Percentiles rank a stretch among this genome's conserved stretches.
Evolutionary conservation across 345 rosid genomes (phyloP).

Genomic region (Arabidopsis arenosa): DNA sequence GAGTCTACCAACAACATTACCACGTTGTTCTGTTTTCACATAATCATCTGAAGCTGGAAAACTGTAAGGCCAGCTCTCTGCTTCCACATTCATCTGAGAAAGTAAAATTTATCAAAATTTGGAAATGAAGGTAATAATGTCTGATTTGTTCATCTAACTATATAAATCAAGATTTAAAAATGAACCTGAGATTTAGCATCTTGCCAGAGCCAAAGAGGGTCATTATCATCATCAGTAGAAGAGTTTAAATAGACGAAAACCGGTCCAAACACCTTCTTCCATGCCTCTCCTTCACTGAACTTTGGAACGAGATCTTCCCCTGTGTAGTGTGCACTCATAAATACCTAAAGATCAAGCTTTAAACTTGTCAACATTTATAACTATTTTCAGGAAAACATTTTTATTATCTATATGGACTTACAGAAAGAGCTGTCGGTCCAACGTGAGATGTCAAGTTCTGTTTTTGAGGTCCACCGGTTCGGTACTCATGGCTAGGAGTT

Average conservation of each 20-base stretch:
- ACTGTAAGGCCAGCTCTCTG: slow-evolving; percentile 83
- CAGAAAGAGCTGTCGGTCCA: slow-evolving; percentile 84
- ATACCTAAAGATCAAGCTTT: slow-evolving; percentile 54
- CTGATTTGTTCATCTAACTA: not conserved
- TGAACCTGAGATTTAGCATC: slow-evolving; percentile 85
- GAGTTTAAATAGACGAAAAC: slow-evolving; percentile 85
- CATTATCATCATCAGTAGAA: slow-evolving; percentile 52
- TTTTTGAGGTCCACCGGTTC: slow-evolving; percentile 80
- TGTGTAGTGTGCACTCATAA: slow-evolving; percentile 79
- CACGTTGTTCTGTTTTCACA: slow-evolving; percentile 69
- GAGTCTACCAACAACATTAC: slow-evolving; percentile 69
- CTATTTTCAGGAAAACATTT: not conserved
- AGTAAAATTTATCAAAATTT: not conserved
- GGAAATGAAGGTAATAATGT: not conserved
- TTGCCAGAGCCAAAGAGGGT: slow-evolving; percentile 81
- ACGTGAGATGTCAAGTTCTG: slow-evolving; percentile 91
- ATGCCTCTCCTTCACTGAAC: slow-evolving; percentile 61
- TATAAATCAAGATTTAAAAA: slow-evolving; percentile 8
- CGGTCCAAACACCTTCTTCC: slow-evolving; percentile 98
- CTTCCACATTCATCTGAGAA: slow-evolving; percentile 69
- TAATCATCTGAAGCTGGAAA: slow-evolving; percentile 94
- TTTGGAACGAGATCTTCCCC: slow-evolving; percentile 82
- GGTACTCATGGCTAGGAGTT: slow-evolving; percentile 87
- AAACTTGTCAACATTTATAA: not conserved
- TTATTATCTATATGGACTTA: slow-evolving; percentile 36